A percentile compares a stretch with the other conserved stretches of the same genome.
Conservation (phyloP, 2,329 filamentous ascomycete genomes). For the Herpotrichia juniperi region DNA sequence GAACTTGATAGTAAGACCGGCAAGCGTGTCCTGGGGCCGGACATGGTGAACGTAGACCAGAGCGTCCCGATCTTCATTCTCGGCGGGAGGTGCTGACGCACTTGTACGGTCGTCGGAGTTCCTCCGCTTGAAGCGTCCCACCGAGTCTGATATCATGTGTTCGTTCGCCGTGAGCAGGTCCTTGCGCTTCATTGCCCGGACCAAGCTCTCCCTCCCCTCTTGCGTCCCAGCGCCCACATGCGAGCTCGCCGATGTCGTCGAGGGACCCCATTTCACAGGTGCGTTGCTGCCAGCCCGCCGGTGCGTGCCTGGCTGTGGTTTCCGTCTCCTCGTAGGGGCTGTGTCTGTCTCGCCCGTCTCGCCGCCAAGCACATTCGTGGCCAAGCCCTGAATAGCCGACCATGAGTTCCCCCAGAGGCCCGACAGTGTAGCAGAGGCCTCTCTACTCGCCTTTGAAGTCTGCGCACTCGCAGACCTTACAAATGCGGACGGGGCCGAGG, state of each 20-base stretch:
- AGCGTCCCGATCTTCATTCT: slow-evolving; percentile 72
- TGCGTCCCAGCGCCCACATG: slow-evolving; percentile 52
- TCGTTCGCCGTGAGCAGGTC: slow-evolving; percentile 54
- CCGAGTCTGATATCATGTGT: slow-evolving; percentile 48
- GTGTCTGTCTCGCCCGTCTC: slow-evolving; percentile 34
- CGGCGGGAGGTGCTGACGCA: slow-evolving; percentile 56
- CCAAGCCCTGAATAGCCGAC: slow-evolving; percentile 56
- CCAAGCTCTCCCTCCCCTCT: slow-evolving; percentile 53
- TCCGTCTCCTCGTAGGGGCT: slow-evolving; percentile 36
- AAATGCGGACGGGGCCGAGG: slow-evolving; percentile 36
- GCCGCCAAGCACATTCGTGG: slow-evolving; percentile 54
- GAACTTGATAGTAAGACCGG: slow-evolving; percentile 88
- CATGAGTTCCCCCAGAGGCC: slow-evolving; percentile 56
- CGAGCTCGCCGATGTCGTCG: slow-evolving; percentile 39
- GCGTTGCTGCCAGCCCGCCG: slow-evolving; percentile 44
- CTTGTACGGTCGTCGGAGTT: slow-evolving; percentile 67
- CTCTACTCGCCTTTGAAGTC: slow-evolving; percentile 24
- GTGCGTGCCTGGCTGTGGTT: slow-evolving; percentile 33
- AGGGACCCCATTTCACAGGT: slow-evolving; percentile 56
- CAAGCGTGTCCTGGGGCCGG: slow-evolving; percentile 81
- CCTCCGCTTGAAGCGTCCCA: slow-evolving; percentile 65
- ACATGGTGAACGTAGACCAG: slow-evolving; percentile 92
- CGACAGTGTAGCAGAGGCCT: slow-evolving; percentile 42
- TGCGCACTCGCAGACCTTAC: slow-evolving; percentile 28
- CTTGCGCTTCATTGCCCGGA: slow-evolving; percentile 57